These are phyloP conservation scores for Golubevia sp. DNA, from an alignment of 1,284 basidiomycete genomes.

Conservation along the genomic window DNA sequence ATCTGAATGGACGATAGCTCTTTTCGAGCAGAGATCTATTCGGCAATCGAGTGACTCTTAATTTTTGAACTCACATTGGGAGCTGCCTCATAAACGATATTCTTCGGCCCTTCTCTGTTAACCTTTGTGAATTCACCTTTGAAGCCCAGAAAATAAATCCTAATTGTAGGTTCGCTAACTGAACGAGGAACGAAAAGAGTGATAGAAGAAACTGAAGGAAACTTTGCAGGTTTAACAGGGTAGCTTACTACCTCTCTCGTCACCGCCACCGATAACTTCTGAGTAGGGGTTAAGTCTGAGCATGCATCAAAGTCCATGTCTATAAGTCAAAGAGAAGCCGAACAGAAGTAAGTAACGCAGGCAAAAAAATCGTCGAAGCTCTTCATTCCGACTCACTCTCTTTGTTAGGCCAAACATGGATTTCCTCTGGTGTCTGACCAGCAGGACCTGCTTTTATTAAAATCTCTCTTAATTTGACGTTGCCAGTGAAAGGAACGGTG, in stretches of 20 bases:
- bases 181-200: slow-evolving; percentile 51
- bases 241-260: slow-evolving; percentile 32
- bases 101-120: slow-evolving; percentile 17
- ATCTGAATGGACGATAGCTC: too few relatives aligned
- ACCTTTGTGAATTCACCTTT: slow-evolving; percentile 32
- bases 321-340: neutral
- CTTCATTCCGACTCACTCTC: slow-evolving; percentile 4
- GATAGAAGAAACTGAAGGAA: slow-evolving; percentile 26
- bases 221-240: slow-evolving; percentile 36
- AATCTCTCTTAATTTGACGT: slow-evolving; percentile 41
- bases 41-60: too few relatives aligned
- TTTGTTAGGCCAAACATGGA: slow-evolving; percentile 24
- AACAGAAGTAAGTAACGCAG: neutral
- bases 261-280: slow-evolving; percentile 35
- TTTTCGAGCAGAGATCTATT: too few relatives aligned
- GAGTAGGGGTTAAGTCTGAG: slow-evolving; percentile 22
- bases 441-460: slow-evolving; percentile 35
- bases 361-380: too few relatives aligned
- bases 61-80: too few relatives aligned
- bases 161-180: slow-evolving; percentile 37
- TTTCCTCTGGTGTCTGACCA: slow-evolving; percentile 25
- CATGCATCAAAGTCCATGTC: slow-evolving; percentile 44
- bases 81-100: too few relatives aligned
- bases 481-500: slow-evolving; percentile 40
- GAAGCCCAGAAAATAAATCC: slow-evolving; percentile 47